Percentiles rank a stretch among this genome's conserved stretches.
Conservation (phyloP, 1,284 basidiomycete species). For the Stereum hirsutum region DNA sequence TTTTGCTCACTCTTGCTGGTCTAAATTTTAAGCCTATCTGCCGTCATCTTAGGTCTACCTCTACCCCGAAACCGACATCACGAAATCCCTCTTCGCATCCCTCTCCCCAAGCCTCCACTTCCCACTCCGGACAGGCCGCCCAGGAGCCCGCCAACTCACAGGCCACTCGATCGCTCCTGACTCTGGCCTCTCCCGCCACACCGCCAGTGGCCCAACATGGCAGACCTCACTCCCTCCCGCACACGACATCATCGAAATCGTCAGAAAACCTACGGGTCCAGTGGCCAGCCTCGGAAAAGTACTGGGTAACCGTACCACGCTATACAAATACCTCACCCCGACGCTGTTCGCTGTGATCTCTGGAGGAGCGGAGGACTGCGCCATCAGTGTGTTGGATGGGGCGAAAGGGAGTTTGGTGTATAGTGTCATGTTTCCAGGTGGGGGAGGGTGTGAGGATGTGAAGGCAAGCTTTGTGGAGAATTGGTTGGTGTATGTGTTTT, state of each 20-base stretch:
- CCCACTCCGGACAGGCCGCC: conserved; percentile 37
- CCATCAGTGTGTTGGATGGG: conserved; percentile 71
- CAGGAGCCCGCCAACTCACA: conserved; percentile 33
- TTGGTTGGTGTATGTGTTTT: conserved; percentile 88
- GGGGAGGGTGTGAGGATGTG: conserved; percentile 42
- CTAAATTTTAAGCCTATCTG: too few species aligned
- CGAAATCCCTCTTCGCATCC: conserved; percentile 30
- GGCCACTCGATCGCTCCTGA: conserved; percentile 45
- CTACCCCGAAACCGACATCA: conserved; percentile 49
- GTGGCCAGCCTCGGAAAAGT: conserved; percentile 81
- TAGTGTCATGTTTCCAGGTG: conserved; percentile 41
- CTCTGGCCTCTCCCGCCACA: conserved; percentile 32
- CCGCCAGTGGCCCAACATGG: conserved; percentile 59
- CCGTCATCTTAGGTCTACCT: conserved; percentile 36
- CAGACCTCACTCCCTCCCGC: conserved; percentile 42
- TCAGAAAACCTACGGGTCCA: conserved; percentile 38
- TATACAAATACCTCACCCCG: conserved; percentile 95
- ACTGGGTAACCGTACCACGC: conserved; percentile 76
- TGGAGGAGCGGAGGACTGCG: conserved; percentile 32
- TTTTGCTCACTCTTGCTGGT: too few species aligned
- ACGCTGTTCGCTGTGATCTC: conserved; percentile 67
- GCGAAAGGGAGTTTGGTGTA: conserved; percentile 75
- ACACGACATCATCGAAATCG: conserved; percentile 42
- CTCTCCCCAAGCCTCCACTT: conserved; percentile 40
- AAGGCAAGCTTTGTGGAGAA: conserved; percentile 77